Evolutionary conservation across 345 rosid species (phyloP).

Genomic region (Syzygium oleosum): DNA sequence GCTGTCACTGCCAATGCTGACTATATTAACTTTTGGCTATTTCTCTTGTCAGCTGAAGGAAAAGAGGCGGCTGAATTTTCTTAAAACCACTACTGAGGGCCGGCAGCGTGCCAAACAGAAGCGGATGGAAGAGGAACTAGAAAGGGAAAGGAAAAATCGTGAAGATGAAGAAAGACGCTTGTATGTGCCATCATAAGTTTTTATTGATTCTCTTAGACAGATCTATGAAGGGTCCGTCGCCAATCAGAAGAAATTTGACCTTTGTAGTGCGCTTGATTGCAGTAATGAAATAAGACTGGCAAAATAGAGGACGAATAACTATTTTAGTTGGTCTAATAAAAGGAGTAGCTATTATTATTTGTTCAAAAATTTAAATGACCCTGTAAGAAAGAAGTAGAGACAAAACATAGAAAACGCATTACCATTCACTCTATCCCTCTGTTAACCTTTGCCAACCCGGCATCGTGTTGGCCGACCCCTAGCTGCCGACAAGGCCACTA

Average conservation of each 20-base stretch:
- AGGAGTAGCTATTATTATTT: not conserved
- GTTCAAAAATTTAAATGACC: not conserved
- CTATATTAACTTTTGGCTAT: not conserved
- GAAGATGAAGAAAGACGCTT: constrained; percentile 77
- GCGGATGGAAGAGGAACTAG: constrained; percentile 69
- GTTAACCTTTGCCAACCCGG: not conserved
- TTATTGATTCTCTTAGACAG: not conserved
- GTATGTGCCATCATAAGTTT: constrained; percentile 34
- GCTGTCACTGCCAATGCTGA: not conserved
- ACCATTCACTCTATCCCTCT: not conserved
- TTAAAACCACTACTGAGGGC: constrained; percentile 82
- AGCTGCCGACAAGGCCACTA: not conserved
- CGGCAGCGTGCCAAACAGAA: constrained; percentile 88
- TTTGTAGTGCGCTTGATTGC: not conserved
- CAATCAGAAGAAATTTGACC: not conserved
- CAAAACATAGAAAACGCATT: not conserved
- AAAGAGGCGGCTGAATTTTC: constrained; percentile 74
- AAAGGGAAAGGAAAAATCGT: constrained; percentile 71
- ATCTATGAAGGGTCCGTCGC: not conserved
- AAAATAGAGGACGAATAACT: not conserved
- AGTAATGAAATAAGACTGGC: not conserved
- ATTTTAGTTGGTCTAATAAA: not conserved
- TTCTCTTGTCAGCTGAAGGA: constrained; percentile 61
- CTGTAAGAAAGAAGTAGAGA: not conserved
- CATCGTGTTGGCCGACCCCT: not conserved